A percentile compares a stretch with the other conserved stretches of the same genome.
These are phyloP conservation scores for Neonectria magnoliae DNA, from an alignment of 2,329 filamentous ascomycete species.

Conservation along the genomic window DNA sequence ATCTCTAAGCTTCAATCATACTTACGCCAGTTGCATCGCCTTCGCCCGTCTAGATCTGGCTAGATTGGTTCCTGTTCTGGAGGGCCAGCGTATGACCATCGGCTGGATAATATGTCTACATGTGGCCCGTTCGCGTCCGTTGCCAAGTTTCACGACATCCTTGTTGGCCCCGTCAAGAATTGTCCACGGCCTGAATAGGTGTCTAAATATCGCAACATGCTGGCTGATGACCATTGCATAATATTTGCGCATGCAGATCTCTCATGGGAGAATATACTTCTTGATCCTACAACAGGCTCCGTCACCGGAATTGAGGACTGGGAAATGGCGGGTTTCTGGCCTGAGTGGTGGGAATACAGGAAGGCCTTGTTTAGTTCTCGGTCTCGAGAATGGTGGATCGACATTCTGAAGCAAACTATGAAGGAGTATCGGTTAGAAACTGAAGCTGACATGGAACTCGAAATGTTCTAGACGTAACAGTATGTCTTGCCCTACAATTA, in stretches of 20 bases:
- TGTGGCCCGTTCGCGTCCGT: too few species aligned
- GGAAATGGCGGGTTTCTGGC: too few species aligned
- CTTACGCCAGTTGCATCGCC: too few species aligned
- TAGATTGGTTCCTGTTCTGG: too few species aligned
- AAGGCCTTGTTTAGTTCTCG: neutral
- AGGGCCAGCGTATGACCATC: too few species aligned
- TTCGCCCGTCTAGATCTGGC: too few species aligned
- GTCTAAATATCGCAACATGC: slow-evolving; percentile 3
- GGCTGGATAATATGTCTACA: too few species aligned
- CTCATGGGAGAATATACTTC: slow-evolving; percentile 5
- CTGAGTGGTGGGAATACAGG: neutral
- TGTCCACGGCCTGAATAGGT: slow-evolving; percentile 10
- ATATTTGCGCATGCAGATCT: slow-evolving; percentile 6
- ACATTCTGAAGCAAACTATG: slow-evolving; percentile 9
- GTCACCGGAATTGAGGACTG: slow-evolving; percentile 10
- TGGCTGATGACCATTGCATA: neutral
- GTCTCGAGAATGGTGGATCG: neutral
- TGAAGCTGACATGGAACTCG: slow-evolving; percentile 5
- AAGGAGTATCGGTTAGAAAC: slow-evolving; percentile 1
- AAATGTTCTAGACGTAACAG: neutral
- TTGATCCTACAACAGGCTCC: slow-evolving; percentile 5
- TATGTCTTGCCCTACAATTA: too few species aligned
- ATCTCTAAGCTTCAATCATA: too few species aligned
- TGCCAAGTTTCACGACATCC: too few species aligned
- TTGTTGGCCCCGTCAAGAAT: neutral